Conservation (phyloP, 257 asterid species). For the Rehmannia glutinosa region DNA sequence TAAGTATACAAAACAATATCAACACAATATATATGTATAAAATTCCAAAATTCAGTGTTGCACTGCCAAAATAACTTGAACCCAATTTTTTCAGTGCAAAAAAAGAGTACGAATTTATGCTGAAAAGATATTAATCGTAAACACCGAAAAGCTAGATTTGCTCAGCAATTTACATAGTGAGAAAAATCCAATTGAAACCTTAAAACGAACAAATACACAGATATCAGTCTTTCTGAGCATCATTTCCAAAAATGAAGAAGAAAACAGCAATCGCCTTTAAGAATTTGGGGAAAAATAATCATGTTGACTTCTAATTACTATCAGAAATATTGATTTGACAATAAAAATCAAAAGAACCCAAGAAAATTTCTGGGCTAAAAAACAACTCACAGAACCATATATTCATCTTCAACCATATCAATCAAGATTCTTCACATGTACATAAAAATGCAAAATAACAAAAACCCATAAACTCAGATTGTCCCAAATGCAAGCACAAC, state of each 20-base stretch:
- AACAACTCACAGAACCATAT: conserved; percentile 20
- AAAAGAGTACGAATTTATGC: neutral
- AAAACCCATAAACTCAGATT: conserved; percentile 12
- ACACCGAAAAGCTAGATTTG: neutral
- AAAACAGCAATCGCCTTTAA: too few relatives aligned
- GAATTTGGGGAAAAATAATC: conserved; percentile 2
- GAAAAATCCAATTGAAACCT: neutral
- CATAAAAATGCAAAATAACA: conserved; percentile 1
- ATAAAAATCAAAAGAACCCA: neutral
- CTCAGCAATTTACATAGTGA: neutral
- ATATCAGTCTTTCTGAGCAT: neutral
- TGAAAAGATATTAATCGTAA: neutral
- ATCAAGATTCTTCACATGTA: conserved; percentile 12
- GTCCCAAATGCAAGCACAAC: conserved; percentile 15
- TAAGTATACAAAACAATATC: conserved; percentile 5
- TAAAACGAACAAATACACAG: neutral
- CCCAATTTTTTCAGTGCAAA: neutral
- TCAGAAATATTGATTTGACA: too few relatives aligned
- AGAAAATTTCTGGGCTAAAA: neutral
- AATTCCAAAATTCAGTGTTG: neutral
- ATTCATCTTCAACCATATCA: conserved; percentile 18
- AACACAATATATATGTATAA: neutral
- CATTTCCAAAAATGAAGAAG: neutral
- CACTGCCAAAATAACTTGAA: conserved; percentile 3
- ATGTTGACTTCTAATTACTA: conserved; percentile 22